These are phyloP conservation scores for Punica granatum DNA, from an alignment of 345 rosid species.

Conservation along the genomic window DNA sequence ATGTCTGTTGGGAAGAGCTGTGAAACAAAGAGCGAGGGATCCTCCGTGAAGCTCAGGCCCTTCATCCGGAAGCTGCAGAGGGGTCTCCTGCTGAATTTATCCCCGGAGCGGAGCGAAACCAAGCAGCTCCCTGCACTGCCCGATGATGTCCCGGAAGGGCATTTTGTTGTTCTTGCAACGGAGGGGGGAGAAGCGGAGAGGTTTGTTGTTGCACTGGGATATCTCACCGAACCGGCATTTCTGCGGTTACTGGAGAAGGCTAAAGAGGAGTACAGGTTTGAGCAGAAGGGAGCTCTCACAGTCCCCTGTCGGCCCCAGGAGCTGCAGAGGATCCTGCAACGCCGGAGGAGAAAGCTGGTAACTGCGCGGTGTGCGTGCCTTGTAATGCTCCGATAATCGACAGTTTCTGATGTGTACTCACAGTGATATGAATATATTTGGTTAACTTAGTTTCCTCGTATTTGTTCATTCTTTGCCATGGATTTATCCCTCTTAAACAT, in stretches of 20 bases:
- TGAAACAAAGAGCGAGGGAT: background rate
- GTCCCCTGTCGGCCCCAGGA: slow-evolving; percentile 7
- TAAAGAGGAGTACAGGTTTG: slow-evolving; percentile 9
- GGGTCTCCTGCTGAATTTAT: background rate
- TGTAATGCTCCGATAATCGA: background rate
- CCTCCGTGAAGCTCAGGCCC: background rate
- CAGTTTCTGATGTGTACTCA: background rate
- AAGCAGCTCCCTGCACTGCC: slow-evolving; percentile 19
- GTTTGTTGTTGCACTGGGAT: background rate
- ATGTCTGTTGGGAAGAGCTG: background rate
- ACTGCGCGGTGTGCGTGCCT: background rate
- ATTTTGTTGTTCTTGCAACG: slow-evolving; percentile 27
- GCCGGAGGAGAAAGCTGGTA: background rate
- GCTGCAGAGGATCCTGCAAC: slow-evolving; percentile 3
- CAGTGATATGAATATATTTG: background rate
- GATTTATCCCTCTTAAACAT: background rate
- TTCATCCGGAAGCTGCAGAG: background rate
- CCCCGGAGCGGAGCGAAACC: slow-evolving; percentile 9
- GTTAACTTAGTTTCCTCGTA: background rate
- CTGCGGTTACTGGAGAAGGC: slow-evolving; percentile 7
- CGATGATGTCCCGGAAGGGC: slow-evolving; percentile 37
- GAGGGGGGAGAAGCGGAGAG: background rate
- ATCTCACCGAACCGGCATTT: slow-evolving; percentile 4
- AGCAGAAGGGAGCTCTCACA: slow-evolving; percentile 1
- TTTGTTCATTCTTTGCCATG: background rate